Conservation (phyloP, 2,329 filamentous ascomycete species). For the Cytospora leucostoma region DNA sequence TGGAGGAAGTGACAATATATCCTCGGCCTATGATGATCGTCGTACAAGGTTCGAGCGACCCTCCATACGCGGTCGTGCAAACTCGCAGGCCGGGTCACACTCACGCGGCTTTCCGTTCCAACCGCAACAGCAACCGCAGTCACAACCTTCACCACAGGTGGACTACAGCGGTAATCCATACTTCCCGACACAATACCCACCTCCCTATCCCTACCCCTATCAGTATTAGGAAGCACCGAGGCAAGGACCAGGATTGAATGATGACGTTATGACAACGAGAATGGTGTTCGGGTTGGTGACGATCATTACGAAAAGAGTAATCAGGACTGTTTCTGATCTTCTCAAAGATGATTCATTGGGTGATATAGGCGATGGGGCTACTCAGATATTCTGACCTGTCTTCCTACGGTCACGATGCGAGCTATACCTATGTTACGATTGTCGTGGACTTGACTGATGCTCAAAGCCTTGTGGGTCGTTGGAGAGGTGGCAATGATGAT, state of each 20-base stretch:
- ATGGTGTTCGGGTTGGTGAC: constrained; percentile 18
- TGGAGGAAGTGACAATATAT: constrained; percentile 43
- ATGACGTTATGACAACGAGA: constrained; percentile 15
- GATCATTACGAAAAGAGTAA: constrained; percentile 18
- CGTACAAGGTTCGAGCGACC: constrained; percentile 48
- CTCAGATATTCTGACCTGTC: constrained; percentile 4
- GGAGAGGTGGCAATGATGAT: too few relatives aligned
- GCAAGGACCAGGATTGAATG: constrained; percentile 1
- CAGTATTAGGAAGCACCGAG: constrained; percentile 2
- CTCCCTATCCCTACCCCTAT: constrained; percentile 25
- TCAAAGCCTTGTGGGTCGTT: background rate
- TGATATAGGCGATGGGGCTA: constrained; percentile 4
- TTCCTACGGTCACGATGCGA: background rate
- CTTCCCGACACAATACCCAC: constrained; percentile 22
- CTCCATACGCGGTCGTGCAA: constrained; percentile 47
- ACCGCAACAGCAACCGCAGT: constrained; percentile 1
- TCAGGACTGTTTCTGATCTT: constrained; percentile 12
- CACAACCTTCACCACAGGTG: background rate
- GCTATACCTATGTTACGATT: constrained; percentile 4
- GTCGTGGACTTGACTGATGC: background rate
- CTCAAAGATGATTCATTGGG: constrained; percentile 8
- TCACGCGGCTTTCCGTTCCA: constrained; percentile 31
- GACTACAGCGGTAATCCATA: constrained; percentile 18
- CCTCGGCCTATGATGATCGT: constrained; percentile 51
- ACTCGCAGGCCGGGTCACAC: constrained; percentile 53